Conservation (phyloP, 108 stramenopile species). For the Cyclotella cryptica region DNA sequence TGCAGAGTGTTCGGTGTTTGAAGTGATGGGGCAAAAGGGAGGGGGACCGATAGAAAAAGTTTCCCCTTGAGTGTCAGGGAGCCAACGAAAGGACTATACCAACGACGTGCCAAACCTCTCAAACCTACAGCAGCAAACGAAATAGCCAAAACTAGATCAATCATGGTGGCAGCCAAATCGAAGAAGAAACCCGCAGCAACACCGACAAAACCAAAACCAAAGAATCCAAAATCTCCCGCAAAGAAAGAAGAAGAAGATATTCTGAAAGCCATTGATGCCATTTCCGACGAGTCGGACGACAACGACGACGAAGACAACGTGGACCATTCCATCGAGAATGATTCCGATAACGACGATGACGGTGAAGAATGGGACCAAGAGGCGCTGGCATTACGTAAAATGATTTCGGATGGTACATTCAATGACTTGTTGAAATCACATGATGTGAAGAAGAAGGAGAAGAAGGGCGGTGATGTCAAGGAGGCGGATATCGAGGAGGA, state of each 20-base stretch:
- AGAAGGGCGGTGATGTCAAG: background rate
- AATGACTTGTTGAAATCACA: conserved; percentile 19
- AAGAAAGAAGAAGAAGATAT: conserved; percentile 18
- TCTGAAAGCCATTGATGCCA: conserved; percentile 57
- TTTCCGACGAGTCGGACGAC: conserved; percentile 58
- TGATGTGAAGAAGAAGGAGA: background rate
- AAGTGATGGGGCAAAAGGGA: too few species aligned
- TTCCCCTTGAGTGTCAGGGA: too few species aligned
- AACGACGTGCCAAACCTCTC: too few species aligned
- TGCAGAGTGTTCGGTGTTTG: too few species aligned
- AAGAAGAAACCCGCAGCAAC: background rate
- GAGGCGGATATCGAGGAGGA: conserved; percentile 3
- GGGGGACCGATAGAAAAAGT: too few species aligned
- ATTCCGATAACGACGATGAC: conserved; percentile 22
- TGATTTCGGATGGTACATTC: conserved; percentile 52
- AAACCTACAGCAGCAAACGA: too few species aligned
- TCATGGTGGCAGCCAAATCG: conserved; percentile 11
- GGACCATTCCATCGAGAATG: conserved; percentile 33
- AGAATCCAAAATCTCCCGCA: background rate
- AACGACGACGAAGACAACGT: conserved; percentile 68
- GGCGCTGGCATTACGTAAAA: conserved; percentile 60
- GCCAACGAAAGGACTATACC: too few species aligned
- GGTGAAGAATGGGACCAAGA: conserved; percentile 62
- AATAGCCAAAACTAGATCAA: background rate
- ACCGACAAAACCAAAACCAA: background rate